Evolutionary conservation across 176 grass and related monocot genomes (phyloP).

Genomic region (Ampelocalamus luodianensis): DNA sequence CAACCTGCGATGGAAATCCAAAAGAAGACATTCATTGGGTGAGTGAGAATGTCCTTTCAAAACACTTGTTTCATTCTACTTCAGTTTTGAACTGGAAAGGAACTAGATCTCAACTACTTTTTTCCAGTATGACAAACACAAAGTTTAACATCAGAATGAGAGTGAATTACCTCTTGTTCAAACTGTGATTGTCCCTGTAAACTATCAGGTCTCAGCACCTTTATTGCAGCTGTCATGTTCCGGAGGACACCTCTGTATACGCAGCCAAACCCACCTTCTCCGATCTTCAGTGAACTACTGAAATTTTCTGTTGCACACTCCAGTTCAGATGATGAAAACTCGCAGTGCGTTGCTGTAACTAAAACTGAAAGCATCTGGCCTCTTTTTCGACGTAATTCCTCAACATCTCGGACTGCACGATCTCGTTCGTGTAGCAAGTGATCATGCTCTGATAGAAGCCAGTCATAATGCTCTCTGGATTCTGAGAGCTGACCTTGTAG

Average conservation of each 20-base stretch:
- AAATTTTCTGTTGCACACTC: slow-evolving; percentile 51
- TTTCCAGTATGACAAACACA: slow-evolving; percentile 7
- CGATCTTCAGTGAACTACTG: slow-evolving; percentile 48
- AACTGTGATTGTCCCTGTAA: slow-evolving; percentile 53
- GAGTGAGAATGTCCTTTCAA: neutral
- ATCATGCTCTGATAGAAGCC: slow-evolving; percentile 50
- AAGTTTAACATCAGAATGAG: neutral
- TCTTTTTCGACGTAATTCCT: slow-evolving; percentile 54
- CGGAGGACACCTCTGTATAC: slow-evolving; percentile 50
- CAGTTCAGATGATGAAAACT: slow-evolving; percentile 52
- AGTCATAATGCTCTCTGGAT: slow-evolving; percentile 34
- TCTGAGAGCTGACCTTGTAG: slow-evolving; percentile 48
- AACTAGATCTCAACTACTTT: neutral
- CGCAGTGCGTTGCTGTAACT: slow-evolving; percentile 50
- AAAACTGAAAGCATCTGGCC: slow-evolving; percentile 54
- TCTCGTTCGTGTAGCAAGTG: slow-evolving; percentile 48
- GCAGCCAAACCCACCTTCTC: slow-evolving; percentile 56
- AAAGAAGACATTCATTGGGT: slow-evolving; percentile 9
- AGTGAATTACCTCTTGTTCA: slow-evolving; percentile 54
- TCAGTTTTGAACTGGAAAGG: neutral
- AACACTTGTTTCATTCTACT: slow-evolving; percentile 4
- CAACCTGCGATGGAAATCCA: slow-evolving; percentile 42
- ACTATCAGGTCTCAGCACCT: slow-evolving; percentile 54
- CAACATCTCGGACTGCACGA: slow-evolving; percentile 47
- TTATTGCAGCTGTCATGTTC: slow-evolving; percentile 56